Conservation (phyloP, 2,329 filamentous ascomycete genomes). For the Diaporthe batatas region DNA sequence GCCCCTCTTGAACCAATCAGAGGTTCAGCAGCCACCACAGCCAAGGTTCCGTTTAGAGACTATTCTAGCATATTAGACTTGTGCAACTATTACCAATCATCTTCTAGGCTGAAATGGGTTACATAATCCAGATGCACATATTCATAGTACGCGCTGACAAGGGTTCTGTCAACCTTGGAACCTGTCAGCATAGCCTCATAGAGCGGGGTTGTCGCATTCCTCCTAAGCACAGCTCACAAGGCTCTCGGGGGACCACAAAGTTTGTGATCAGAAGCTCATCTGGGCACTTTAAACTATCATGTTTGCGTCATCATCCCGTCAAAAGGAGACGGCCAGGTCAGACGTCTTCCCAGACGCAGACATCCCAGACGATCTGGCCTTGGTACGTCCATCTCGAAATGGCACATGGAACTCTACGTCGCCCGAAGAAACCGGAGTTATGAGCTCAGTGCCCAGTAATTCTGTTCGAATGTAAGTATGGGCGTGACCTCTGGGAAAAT, state of each 20-base stretch:
- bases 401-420: neutral
- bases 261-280: neutral
- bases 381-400: neutral
- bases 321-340: neutral
- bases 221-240: neutral
- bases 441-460: neutral
- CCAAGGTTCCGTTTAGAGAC: too few species aligned
- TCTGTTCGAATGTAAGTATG: neutral
- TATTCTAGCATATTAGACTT: neutral
- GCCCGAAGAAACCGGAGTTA: neutral
- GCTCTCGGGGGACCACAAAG: neutral
- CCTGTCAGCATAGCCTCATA: neutral
- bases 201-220: neutral
- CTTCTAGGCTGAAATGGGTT: neutral
- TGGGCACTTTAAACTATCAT: too few species aligned
- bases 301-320: neutral
- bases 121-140: neutral
- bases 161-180: neutral
- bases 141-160: neutral
- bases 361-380: neutral
- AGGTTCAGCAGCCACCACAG: too few species aligned
- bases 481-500: neutral
- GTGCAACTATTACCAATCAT: neutral
- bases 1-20: too few species aligned
- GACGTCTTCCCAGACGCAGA: neutral